Percentiles rank a stretch among this genome's conserved stretches.
Conservation (phyloP, 768 basidiomycete genomes). For the Lanmaoa rubissima region DNA sequence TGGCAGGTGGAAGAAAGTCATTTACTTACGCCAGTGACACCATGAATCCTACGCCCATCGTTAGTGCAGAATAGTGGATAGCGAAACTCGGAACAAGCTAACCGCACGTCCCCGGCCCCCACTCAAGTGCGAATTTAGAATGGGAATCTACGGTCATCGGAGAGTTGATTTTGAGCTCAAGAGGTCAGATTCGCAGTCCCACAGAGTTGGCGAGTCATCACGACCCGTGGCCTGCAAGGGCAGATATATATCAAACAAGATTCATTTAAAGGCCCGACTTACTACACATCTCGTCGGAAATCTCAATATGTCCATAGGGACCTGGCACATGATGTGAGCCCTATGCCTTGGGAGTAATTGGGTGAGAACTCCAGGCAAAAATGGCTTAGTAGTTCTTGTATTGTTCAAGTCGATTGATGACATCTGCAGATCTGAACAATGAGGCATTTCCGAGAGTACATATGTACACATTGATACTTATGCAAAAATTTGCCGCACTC, state of each 20-base stretch:
- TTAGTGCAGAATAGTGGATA: background rate
- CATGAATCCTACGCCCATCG: background rate
- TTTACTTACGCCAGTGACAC: slow-evolving; percentile 2
- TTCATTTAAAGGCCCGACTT: background rate
- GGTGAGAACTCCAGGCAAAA: no score
- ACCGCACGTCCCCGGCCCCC: slow-evolving; percentile 1
- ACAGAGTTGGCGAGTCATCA: background rate
- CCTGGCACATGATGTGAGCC: background rate
- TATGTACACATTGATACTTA: no score
- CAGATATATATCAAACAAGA: background rate
- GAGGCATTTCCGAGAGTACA: no score
- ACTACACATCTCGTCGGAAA: background rate
- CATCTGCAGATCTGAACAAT: no score
- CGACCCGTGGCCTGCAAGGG: no score
- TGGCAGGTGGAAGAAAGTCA: background rate
- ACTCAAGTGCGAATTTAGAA: background rate
- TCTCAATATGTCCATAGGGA: background rate
- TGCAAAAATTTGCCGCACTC: no score
- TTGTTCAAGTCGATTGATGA: no score
- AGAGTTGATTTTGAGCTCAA: background rate
- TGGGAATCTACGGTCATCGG: background rate
- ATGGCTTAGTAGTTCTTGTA: no score
- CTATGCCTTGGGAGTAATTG: no score
- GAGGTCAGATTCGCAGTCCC: background rate
- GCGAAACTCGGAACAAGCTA: background rate